Conservation (phyloP, 257 asterid genomes). For the Penstemon eatonii region DNA sequence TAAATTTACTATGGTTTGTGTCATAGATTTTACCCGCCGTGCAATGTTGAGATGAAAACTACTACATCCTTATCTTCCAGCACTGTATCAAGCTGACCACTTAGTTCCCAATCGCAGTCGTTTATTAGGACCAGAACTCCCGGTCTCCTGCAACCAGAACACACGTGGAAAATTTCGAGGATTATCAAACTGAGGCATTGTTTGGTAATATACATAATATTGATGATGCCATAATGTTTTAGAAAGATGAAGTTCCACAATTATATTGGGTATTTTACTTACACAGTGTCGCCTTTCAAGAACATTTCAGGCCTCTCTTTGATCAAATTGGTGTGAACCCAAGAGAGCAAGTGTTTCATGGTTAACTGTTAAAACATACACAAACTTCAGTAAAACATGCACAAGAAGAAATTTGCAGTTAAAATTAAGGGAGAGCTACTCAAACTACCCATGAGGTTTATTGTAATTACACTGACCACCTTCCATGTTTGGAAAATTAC, state of each 20-base stretch:
- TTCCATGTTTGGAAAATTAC: no score
- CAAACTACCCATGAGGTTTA: no score
- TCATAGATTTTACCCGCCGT: constrained; percentile 60
- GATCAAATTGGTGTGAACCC: constrained; percentile 87
- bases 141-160: constrained; percentile 65
- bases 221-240: constrained; percentile 11
- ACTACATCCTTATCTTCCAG: constrained; percentile 77
- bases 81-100: constrained; percentile 82
- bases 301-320: constrained; percentile 99
- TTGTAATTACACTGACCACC: no score
- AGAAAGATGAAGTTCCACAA: background rate
- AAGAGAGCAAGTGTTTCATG: constrained; percentile 75
- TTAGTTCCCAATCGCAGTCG: constrained; percentile 90
- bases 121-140: constrained; percentile 87
- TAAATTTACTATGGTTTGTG: background rate
- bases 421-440: no score
- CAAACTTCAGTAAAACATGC: constrained; percentile 1
- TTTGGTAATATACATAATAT: background rate
- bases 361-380: constrained; percentile 52
- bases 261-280: constrained; percentile 34
- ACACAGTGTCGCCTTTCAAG: constrained; percentile 96
- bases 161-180: constrained; percentile 10
- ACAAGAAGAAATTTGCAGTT: background rate
- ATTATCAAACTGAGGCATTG: background rate
- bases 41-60: constrained; percentile 91